phyloP scores from a whole-genome alignment of 2,329 filamentous ascomycete species.

The Dactylellina haptotyla region DNA sequence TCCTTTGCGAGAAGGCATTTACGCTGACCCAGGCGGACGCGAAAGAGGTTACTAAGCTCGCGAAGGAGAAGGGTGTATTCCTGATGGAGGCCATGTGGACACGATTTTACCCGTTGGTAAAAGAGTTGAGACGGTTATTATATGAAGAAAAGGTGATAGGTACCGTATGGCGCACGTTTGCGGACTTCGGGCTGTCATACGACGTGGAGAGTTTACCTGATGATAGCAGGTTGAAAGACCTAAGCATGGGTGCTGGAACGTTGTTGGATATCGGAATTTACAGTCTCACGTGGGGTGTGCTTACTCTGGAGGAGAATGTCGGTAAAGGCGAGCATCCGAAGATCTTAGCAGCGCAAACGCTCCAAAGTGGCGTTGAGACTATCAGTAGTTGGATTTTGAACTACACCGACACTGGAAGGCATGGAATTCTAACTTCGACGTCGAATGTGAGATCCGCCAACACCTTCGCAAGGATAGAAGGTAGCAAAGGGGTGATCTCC shows the following conservation, averaged over 20 bases:
- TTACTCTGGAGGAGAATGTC: constrained; percentile 60
- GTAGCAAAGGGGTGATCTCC: constrained; percentile 61
- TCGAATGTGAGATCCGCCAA: constrained; percentile 57
- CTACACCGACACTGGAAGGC: constrained; percentile 61
- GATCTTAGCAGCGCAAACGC: constrained; percentile 61
- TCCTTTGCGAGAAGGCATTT: constrained; percentile 65
- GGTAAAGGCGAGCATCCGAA: constrained; percentile 59
- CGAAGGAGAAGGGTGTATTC: constrained; percentile 62
- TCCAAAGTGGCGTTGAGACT: constrained; percentile 60
- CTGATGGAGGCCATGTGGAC: constrained; percentile 66
- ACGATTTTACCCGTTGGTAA: constrained; percentile 62
- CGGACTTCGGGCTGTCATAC: constrained; percentile 62
- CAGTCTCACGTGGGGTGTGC: constrained; percentile 62
- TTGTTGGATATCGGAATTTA: constrained; percentile 65
- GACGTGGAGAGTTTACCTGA: constrained; percentile 59
- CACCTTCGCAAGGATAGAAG: constrained; percentile 63
- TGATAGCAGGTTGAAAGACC: constrained; percentile 61
- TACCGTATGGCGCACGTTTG: constrained; percentile 61
- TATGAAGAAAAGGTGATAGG: constrained; percentile 63
- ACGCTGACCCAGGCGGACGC: constrained; percentile 62
- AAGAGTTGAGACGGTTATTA: constrained; percentile 60
- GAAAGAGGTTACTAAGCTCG: constrained; percentile 62
- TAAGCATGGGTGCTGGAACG: constrained; percentile 62
- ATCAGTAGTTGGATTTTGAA: constrained; percentile 62
- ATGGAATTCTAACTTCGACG: constrained; percentile 63